Percentiles rank a stretch among this genome's conserved stretches.
Conservation (phyloP, 148 eudicot genomes). For the Persicaria tinctoria region DNA sequence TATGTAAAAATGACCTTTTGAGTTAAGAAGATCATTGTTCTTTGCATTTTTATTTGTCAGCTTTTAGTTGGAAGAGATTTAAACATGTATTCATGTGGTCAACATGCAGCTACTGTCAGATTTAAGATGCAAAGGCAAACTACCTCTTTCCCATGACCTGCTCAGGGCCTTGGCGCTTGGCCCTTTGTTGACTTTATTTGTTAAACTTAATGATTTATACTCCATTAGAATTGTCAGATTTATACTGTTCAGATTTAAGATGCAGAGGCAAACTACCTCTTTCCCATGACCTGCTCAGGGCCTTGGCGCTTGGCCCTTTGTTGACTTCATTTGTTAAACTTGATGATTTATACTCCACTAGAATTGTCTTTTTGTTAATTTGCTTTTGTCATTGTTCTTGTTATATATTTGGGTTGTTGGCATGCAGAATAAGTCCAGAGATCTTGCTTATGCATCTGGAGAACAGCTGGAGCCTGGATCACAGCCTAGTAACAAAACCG, state of each 20-base stretch:
- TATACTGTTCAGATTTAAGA: not conserved
- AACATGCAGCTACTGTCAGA: not conserved
- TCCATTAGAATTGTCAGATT: not conserved
- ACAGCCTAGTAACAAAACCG: constrained; percentile 38
- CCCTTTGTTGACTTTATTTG: not conserved
- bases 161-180: not conserved
- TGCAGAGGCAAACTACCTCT: not conserved
- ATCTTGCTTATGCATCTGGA: constrained; percentile 54
- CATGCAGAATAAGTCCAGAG: constrained; percentile 58
- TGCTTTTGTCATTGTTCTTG: not conserved
- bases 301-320: not conserved
- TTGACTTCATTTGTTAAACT: not conserved
- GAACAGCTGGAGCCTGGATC: constrained; percentile 43
- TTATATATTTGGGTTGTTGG: constrained; percentile 15
- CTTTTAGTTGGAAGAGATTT: not conserved
- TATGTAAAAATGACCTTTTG: not conserved
- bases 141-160: not conserved
- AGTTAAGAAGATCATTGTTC: not conserved
- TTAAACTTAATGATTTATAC: not conserved
- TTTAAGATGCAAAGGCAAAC: not conserved
- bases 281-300: not conserved
- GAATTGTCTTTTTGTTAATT: not conserved
- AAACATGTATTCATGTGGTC: not conserved
- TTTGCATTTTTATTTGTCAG: not conserved
- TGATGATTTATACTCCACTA: not conserved